Evolutionary conservation across 2,329 filamentous ascomycete species (phyloP).

Genomic region (Scytalidium sp.): DNA sequence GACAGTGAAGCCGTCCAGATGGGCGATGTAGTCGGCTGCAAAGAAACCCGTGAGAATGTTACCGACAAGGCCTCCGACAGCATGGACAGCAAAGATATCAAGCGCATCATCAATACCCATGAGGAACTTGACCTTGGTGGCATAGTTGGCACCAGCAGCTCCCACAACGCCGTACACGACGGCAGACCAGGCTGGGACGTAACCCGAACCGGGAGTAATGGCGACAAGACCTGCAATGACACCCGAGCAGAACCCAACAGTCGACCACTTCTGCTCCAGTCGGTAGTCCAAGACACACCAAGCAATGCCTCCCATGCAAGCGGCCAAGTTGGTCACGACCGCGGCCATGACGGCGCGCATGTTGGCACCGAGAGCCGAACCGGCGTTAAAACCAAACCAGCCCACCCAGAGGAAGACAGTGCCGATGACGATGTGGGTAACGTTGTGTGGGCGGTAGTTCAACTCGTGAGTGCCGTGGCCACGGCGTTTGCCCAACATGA

Average conservation of each 20-base stretch:
- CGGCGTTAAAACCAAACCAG: conserved; percentile 94
- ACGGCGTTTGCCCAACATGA: conserved; percentile 72
- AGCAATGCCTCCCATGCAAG: conserved; percentile 79
- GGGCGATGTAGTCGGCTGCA: conserved; percentile 79
- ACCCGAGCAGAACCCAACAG: conserved; percentile 89
- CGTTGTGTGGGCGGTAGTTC: conserved; percentile 90
- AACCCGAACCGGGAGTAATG: conserved; percentile 84
- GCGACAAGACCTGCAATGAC: conserved; percentile 84
- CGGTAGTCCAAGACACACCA: conserved; percentile 90
- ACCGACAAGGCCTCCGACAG: conserved; percentile 72
- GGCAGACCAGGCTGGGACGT: conserved; percentile 80
- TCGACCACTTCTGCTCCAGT: conserved; percentile 87
- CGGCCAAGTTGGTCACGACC: conserved; percentile 80
- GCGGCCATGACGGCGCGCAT: conserved; percentile 84
- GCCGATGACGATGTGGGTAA: conserved; percentile 87
- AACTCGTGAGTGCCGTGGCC: conserved; percentile 85
- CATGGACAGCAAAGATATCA: conserved; percentile 85
- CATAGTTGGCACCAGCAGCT: conserved; percentile 79
- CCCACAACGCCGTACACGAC: conserved; percentile 76
- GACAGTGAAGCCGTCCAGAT: conserved; percentile 65
- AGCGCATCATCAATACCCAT: conserved; percentile 79
- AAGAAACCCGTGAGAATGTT: conserved; percentile 81
- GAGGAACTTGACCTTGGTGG: conserved; percentile 86
- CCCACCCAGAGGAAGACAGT: conserved; percentile 95
- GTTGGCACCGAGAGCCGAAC: conserved; percentile 77